These are phyloP conservation scores for Cupressus sempervirens DNA, from an alignment of 75 land plant species.

Conservation along the genomic window DNA sequence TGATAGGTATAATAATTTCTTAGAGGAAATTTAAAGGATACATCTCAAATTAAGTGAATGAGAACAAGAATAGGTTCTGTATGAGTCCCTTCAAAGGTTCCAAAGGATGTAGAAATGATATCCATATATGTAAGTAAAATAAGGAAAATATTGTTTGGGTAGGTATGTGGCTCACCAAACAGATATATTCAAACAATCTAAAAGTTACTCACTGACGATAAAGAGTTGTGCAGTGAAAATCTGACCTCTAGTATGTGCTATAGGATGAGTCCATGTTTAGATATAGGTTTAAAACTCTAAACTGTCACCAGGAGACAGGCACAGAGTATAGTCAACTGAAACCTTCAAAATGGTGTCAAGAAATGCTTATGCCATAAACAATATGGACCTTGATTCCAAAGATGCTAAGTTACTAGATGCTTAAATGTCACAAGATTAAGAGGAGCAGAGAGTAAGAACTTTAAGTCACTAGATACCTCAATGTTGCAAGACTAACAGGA, in stretches of 20 bases:
- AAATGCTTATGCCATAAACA: not conserved
- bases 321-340: too few relatives aligned
- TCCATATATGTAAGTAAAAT: not conserved
- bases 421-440: not conserved
- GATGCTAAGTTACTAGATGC: not conserved
- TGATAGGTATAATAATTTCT: not conserved
- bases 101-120: not conserved
- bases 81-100: not conserved
- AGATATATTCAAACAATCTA: too few relatives aligned
- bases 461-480: not conserved
- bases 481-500: not conserved
- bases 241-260: not conserved
- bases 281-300: not conserved
- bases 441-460: not conserved
- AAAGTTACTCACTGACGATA: too few relatives aligned
- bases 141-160: not conserved
- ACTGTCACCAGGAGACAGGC: too few relatives aligned
- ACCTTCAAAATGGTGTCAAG: too few relatives aligned
- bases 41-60: not conserved
- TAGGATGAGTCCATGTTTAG: not conserved
- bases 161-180: not conserved
- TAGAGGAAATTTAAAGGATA: not conserved
- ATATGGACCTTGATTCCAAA: not conserved
- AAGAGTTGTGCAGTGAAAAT: not conserved
- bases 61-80: not conserved